Conservation (phyloP, 2,329 filamentous ascomycete species). For the Cadophora sp. region DNA sequence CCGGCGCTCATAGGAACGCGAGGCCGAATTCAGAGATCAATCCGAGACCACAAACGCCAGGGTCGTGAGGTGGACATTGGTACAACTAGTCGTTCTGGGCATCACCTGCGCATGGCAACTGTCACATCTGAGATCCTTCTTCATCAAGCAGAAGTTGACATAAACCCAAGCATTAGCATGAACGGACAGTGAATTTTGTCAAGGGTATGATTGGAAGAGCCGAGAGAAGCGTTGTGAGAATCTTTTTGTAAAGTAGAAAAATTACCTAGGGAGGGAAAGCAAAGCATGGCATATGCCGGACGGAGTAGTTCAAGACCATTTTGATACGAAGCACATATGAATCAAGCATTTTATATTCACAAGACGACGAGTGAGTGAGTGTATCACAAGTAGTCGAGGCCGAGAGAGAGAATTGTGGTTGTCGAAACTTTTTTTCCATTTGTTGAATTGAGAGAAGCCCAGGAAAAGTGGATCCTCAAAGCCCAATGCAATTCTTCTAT, state of each 20-base stretch:
- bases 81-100: slow-evolving; percentile 85
- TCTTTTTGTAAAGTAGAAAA: slow-evolving; percentile 16
- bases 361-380: neutral
- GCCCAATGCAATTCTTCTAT: slow-evolving; percentile 42
- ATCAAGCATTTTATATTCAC: neutral
- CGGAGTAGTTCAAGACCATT: slow-evolving; percentile 8
- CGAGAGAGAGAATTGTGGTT: neutral
- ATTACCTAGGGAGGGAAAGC: neutral
- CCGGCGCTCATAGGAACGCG: slow-evolving; percentile 73
- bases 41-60: slow-evolving; percentile 91
- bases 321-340: neutral
- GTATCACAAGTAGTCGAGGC: no score
- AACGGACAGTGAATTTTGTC: neutral
- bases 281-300: slow-evolving; percentile 11
- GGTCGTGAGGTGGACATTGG: slow-evolving; percentile 91
- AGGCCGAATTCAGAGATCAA: slow-evolving; percentile 97
- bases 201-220: neutral
- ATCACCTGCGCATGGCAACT: slow-evolving; percentile 96
- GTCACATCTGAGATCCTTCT: slow-evolving; percentile 93
- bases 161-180: slow-evolving; percentile 50
- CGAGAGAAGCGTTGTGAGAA: neutral
- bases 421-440: slow-evolving; percentile 38
- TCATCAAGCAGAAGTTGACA: slow-evolving; percentile 99
- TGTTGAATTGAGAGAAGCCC: slow-evolving; percentile 35
- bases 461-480: slow-evolving; percentile 29